These are phyloP conservation scores for Daldinia sp. DNA, from an alignment of 2,329 filamentous ascomycete species.

Conservation along the genomic window DNA sequence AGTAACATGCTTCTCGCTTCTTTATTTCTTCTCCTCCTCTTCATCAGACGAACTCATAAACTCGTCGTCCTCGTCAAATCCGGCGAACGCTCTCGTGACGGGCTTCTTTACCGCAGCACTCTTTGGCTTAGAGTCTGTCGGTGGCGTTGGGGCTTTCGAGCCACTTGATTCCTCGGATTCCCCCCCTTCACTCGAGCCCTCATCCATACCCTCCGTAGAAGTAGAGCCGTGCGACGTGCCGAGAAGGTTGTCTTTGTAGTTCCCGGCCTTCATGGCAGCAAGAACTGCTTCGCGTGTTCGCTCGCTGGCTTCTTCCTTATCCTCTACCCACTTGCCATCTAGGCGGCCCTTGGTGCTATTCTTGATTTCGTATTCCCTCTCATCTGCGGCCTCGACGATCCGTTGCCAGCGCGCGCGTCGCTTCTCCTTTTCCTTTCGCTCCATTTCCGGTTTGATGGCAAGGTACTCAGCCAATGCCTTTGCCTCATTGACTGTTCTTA, in stretches of 20 bases:
- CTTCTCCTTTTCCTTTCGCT: conserved; percentile 89
- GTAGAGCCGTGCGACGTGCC: conserved; percentile 60
- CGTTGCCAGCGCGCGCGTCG: conserved; percentile 85
- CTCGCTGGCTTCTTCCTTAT: conserved; percentile 89
- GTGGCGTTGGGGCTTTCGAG: conserved; percentile 60
- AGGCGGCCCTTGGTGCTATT: conserved; percentile 75
- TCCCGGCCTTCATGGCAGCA: conserved; percentile 71
- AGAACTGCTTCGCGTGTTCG: conserved; percentile 80
- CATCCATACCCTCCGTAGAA: conserved; percentile 50
- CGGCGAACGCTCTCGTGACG: conserved; percentile 65
- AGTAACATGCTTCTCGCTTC: conserved; percentile 3
- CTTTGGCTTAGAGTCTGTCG: conserved; percentile 47
- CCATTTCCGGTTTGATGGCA: conserved; percentile 96
- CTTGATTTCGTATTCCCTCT: conserved; percentile 82
- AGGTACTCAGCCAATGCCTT: conserved; percentile 95
- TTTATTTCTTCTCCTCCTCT: conserved; percentile 48
- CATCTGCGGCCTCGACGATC: conserved; percentile 84
- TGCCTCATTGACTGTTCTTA: conserved; percentile 93
- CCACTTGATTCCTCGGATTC: conserved; percentile 51
- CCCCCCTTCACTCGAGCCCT: conserved; percentile 47
- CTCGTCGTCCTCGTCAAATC: conserved; percentile 82
- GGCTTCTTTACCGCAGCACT: conserved; percentile 47
- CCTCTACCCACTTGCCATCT: conserved; percentile 93
- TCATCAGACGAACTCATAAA: conserved; percentile 76
- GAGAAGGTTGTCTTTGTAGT: conserved; percentile 67